Percentiles rank a stretch among this genome's conserved stretches.
These are phyloP conservation scores for Fusarium dimerum DNA, from an alignment of 2,329 filamentous ascomycete genomes.

Conservation along the genomic window DNA sequence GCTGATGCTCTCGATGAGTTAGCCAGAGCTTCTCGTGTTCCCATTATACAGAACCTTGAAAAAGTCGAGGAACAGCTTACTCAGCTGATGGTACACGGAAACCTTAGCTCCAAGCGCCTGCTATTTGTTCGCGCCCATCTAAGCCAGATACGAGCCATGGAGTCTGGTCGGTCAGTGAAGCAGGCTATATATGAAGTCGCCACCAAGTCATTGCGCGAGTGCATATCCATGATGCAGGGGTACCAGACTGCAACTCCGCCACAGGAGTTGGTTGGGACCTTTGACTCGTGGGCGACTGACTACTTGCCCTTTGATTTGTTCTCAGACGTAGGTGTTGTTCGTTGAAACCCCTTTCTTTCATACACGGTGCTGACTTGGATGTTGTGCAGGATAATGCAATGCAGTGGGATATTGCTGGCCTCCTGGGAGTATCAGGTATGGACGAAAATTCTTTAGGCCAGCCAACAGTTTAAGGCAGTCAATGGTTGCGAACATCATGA, in stretches of 20 bases:
- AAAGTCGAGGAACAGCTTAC: slow-evolving; percentile 18
- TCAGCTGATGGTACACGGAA: slow-evolving; percentile 21
- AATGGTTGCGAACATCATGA: no score
- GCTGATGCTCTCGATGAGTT: slow-evolving; percentile 27
- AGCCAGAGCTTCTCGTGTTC: slow-evolving; percentile 20
- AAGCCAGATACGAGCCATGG: slow-evolving; percentile 25
- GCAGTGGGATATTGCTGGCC: slow-evolving; percentile 28
- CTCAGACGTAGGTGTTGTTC: slow-evolving; percentile 14
- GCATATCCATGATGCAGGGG: slow-evolving; percentile 19
- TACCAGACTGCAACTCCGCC: slow-evolving; percentile 16
- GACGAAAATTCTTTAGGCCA: slow-evolving; percentile 17
- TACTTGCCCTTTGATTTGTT: slow-evolving; percentile 20
- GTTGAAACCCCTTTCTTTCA: not conserved
- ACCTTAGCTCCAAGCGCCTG: slow-evolving; percentile 26
- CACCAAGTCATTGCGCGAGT: slow-evolving; percentile 19
- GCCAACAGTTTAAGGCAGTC: slow-evolving; percentile 2
- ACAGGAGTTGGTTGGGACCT: slow-evolving; percentile 12
- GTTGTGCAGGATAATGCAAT: slow-evolving; percentile 20
- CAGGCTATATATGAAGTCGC: slow-evolving; percentile 23
- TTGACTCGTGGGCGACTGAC: slow-evolving; percentile 17
- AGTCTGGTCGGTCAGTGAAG: slow-evolving; percentile 21
- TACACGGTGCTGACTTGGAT: slow-evolving; percentile 6
- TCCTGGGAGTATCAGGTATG: slow-evolving; percentile 22
- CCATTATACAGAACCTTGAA: slow-evolving; percentile 23
- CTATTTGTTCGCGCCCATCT: slow-evolving; percentile 25